A percentile compares a stretch with the other conserved stretches of the same genome.
Conservation (phyloP, 2,329 filamentous ascomycete genomes). For the Aspergillus eucalypticola region DNA sequence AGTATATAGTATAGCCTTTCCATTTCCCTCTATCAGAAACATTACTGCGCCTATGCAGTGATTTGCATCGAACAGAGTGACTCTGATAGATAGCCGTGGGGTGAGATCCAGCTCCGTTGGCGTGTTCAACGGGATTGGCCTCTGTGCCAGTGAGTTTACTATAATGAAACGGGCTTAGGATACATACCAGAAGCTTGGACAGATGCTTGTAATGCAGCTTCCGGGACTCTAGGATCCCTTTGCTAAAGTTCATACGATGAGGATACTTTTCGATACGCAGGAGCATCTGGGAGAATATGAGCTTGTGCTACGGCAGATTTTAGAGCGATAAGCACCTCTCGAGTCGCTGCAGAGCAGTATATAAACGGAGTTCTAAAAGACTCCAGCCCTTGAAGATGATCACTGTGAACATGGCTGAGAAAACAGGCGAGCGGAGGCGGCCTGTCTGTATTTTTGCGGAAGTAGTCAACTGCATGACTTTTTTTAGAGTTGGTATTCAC, state of each 20-base stretch:
- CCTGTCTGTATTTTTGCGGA: conserved; percentile 58
- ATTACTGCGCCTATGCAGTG: conserved; percentile 89
- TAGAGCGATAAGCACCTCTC: conserved; percentile 52
- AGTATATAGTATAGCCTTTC: conserved; percentile 78
- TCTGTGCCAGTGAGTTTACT: conserved; percentile 47
- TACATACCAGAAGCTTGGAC: conserved; percentile 63
- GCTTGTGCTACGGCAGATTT: background rate
- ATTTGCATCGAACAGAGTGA: conserved; percentile 87
- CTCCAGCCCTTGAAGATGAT: conserved; percentile 82
- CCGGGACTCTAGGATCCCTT: conserved; percentile 72
- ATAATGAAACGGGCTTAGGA: too few species aligned
- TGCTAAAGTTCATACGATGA: conserved; percentile 77
- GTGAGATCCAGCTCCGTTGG: conserved; percentile 74
- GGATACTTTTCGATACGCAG: conserved; percentile 76
- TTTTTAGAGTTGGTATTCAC: conserved; percentile 16
- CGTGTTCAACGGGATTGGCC: conserved; percentile 78
- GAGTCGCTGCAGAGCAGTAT: conserved; percentile 84
- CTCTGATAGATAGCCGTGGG: conserved; percentile 67
- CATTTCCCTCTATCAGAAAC: conserved; percentile 79
- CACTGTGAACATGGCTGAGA: conserved; percentile 88
- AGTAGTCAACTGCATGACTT: conserved; percentile 71
- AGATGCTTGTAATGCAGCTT: conserved; percentile 77
- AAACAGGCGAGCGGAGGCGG: conserved; percentile 77
- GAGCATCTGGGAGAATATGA: conserved; percentile 55
- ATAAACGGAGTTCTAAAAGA: conserved; percentile 76